phyloP scores from a whole-genome alignment of 2,329 filamentous ascomycete genomes.

The Aspergillus hiratsukae region DNA sequence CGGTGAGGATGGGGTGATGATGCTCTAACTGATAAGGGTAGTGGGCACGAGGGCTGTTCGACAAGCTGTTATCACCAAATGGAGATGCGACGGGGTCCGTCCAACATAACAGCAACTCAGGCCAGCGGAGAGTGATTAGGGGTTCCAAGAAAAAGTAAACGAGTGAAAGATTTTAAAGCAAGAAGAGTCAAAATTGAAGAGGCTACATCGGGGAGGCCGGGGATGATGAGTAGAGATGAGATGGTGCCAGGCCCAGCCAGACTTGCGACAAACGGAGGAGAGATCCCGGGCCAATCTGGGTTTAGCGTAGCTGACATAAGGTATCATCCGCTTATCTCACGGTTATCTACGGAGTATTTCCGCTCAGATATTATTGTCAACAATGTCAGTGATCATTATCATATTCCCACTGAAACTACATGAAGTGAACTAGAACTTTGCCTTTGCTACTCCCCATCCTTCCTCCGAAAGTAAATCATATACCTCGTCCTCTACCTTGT shows the following conservation, averaged over 20 bases:
- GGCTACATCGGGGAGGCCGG: neutral
- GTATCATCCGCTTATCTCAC: neutral
- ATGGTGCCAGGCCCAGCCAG: neutral
- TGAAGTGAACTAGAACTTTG: slow-evolving; percentile 9
- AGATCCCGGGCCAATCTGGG: neutral
- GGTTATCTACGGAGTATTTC: neutral
- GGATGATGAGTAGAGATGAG: slow-evolving; percentile 2
- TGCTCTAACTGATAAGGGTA: neutral
- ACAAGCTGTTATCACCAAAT: slow-evolving; percentile 8
- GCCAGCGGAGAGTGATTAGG: slow-evolving; percentile 16
- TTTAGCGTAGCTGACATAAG: neutral
- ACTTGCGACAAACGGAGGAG: neutral
- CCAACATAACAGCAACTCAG: slow-evolving; percentile 26
- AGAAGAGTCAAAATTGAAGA: neutral
- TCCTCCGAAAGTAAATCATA: slow-evolving; percentile 44
- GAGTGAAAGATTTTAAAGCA: slow-evolving; percentile 1
- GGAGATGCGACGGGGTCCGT: slow-evolving; percentile 9
- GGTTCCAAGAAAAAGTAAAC: neutral
- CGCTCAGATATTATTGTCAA: neutral
- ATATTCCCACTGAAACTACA: slow-evolving; percentile 1
- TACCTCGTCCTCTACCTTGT: slow-evolving; percentile 45
- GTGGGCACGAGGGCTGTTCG: slow-evolving; percentile 6
- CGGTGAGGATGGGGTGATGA: neutral
- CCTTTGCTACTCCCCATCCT: slow-evolving; percentile 46
- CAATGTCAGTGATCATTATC: neutral